Percentiles rank a stretch among this genome's conserved stretches.
Conservation (phyloP, 2,329 filamentous ascomycete genomes). For the Cladosporium sp. region DNA sequence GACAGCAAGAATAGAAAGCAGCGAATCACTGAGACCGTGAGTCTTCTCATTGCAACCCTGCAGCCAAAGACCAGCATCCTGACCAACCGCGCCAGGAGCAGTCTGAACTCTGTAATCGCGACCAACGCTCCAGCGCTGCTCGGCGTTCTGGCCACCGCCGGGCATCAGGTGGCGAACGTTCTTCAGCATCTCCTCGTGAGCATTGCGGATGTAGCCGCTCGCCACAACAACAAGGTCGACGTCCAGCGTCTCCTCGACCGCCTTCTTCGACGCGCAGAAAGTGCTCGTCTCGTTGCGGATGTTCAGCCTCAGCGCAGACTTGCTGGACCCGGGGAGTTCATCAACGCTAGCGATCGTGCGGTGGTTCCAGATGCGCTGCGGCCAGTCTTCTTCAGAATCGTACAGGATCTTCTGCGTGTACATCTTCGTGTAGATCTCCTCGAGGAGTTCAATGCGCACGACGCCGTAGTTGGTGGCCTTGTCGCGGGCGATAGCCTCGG, state of each 20-base stretch:
- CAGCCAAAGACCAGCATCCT: conserved; percentile 79
- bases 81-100: conserved; percentile 64
- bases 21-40: conserved; percentile 67
- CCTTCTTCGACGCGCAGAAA: conserved; percentile 42
- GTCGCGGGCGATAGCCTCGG: conserved; percentile 64
- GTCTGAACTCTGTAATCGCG: conserved; percentile 81
- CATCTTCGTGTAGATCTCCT: conserved; percentile 81
- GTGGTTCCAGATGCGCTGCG: conserved; percentile 73
- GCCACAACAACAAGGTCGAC: conserved; percentile 83
- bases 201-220: conserved; percentile 78
- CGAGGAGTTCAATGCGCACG: conserved; percentile 85
- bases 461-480: conserved; percentile 92
- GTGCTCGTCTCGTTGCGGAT: conserved; percentile 54
- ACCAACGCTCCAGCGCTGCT: conserved; percentile 59
- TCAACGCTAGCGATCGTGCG: conserved; percentile 63
- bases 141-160: conserved; percentile 46
- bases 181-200: conserved; percentile 75
- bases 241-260: conserved; percentile 62
- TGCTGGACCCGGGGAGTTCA: conserved; percentile 32
- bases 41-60: conserved; percentile 93
- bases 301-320: conserved; percentile 57
- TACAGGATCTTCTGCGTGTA: conserved; percentile 80
- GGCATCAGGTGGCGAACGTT: conserved; percentile 67
- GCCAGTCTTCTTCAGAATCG: conserved; percentile 73
- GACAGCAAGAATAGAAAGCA: conserved; percentile 39